A percentile compares a stretch with the other conserved stretches of the same genome.
phyloP scores from a whole-genome alignment of 2,329 filamentous ascomycete species.

The Colletotrichum eremochloae region DNA sequence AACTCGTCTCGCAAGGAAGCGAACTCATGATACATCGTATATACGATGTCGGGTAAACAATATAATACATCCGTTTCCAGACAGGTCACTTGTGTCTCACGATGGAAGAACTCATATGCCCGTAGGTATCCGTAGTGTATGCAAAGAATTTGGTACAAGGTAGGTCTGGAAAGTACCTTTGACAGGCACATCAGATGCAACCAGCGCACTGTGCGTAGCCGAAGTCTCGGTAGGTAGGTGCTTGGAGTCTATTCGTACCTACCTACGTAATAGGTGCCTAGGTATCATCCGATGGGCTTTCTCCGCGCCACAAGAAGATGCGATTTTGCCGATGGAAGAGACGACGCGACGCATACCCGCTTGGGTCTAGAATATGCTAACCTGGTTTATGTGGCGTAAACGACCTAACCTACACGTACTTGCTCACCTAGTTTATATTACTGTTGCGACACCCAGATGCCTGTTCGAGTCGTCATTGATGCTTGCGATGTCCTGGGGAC shows the following conservation, averaged over 20 bases:
- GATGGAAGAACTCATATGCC: not conserved
- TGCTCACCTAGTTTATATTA: too few relatives aligned
- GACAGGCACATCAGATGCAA: not conserved
- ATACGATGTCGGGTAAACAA: not conserved
- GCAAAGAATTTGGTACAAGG: too few relatives aligned
- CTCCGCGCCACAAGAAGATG: not conserved
- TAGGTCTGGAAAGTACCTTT: not conserved
- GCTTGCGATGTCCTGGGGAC: not conserved
- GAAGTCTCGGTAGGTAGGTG: not conserved
- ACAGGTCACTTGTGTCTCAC: not conserved
- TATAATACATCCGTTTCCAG: not conserved
- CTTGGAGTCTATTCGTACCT: not conserved
- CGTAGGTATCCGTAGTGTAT: not conserved
- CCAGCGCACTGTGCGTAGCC: not conserved
- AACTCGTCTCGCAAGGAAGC: too few relatives aligned
- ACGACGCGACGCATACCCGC: not conserved
- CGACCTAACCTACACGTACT: not conserved
- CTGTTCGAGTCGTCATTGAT: not conserved
- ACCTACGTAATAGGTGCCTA: not conserved
- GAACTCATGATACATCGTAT: not conserved
- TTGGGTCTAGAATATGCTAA: not conserved
- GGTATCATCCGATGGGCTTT: constrained; percentile 3
- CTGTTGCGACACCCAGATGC: too few relatives aligned
- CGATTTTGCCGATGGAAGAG: not conserved
- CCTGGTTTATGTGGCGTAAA: too few relatives aligned